phyloP scores from a whole-genome alignment of 2,329 filamentous ascomycete species.

The Chalaropsis ovoidea region DNA sequence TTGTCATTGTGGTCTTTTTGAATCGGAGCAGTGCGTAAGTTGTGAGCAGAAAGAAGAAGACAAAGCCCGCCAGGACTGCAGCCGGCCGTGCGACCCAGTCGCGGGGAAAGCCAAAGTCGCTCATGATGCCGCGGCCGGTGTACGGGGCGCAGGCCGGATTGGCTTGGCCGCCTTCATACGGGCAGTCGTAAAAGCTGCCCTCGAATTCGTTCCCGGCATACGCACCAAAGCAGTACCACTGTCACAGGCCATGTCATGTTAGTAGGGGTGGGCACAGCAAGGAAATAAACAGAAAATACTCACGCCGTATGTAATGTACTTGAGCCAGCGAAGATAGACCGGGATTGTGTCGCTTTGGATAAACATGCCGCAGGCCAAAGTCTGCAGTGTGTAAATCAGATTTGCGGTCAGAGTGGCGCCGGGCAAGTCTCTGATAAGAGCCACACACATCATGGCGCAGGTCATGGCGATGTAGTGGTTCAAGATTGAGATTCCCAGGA shows the following conservation, averaged over 20 bases:
- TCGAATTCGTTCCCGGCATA: constrained; percentile 64
- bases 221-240: constrained; percentile 63
- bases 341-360: constrained; percentile 64
- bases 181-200: constrained; percentile 63
- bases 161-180: constrained; percentile 47
- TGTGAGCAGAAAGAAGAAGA: constrained; percentile 50
- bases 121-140: constrained; percentile 58
- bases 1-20: constrained; percentile 56
- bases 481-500: constrained; percentile 57
- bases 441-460: constrained; percentile 58
- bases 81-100: constrained; percentile 61
- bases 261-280: too few relatives aligned
- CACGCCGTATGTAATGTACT: constrained; percentile 53
- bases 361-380: constrained; percentile 66
- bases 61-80: constrained; percentile 51
- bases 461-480: constrained; percentile 65
- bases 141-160: constrained; percentile 60
- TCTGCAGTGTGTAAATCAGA: constrained; percentile 61
- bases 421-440: constrained; percentile 55
- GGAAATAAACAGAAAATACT: constrained; percentile 28
- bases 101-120: constrained; percentile 55
- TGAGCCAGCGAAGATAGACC: constrained; percentile 68
- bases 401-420: constrained; percentile 64
- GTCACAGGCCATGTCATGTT: constrained; percentile 14
- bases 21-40: constrained; percentile 55